Evolutionary conservation across 179 eudicot species (phyloP), one percentile per base, ranked within the genome.

Genomic region (Beta lomatogona): DNA sequence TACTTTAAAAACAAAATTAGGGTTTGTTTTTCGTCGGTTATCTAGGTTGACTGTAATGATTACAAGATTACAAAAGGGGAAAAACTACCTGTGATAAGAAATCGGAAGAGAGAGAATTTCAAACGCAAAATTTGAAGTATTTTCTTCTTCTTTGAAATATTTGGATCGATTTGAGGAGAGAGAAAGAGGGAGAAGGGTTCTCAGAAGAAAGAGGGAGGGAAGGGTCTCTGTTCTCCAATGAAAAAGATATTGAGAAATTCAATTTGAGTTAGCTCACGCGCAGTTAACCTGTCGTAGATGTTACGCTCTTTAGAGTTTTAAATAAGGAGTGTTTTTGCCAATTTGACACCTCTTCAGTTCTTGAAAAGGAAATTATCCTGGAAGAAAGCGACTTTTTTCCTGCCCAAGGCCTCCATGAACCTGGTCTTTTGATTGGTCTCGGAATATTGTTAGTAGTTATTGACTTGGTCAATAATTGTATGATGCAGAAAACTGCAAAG

Each of bases 161-260:
- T 83, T 65, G 71, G 82, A 83, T 79, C 82, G 79, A 58, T 75
- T 48, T 19, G 64, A 21, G 73, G 77, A 48, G 79, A 75, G 79
- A 68, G 86, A 79, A 45, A 41, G 66, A 54, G 21, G 58, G 53
- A 28, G 71, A 70, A 25, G 77, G n/a, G 77, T 14, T 61, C 13
- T 46, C 18, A 52, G 16, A 64, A 12, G 2, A 41, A 58, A 41
- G 54, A 6, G 31, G 59, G 53, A 18, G 41, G 60, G 25, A 54
- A 19, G 8, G 11, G 65, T 36, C 41, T 36, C 41, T 36, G 41
- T 36, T 36, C 41, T 36, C 41, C 41, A 36, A 36, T 36, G 46
- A 45, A 73, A 31, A 73, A 66, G 76, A 79, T 67, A 60, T 75
- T 79, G 48, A 55, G 19, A 13, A 50, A 67, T 11, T 48, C 22